Conservation (phyloP, 805 yeast genomes). For the Starmerella bombicola region DNA sequence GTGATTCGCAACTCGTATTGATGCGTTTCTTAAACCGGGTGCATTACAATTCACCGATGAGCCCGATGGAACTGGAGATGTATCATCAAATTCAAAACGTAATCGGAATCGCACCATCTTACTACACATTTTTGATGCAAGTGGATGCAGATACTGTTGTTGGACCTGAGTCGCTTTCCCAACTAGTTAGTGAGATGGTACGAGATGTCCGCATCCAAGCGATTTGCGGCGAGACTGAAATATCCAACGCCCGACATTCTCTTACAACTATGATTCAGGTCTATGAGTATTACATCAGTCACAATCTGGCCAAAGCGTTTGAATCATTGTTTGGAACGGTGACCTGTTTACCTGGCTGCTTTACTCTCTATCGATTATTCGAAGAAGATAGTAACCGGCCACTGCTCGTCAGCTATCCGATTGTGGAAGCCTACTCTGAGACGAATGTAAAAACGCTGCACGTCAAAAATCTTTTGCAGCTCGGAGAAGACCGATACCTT, state of each 20-base stretch:
- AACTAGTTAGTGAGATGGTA: constrained; percentile 45
- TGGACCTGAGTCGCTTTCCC: constrained; percentile 41
- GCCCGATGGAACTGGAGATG: constrained; percentile 43
- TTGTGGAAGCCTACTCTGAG: constrained; percentile 44
- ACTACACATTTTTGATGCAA: constrained; percentile 43
- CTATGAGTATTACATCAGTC: constrained; percentile 51
- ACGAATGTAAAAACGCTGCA: constrained; percentile 48
- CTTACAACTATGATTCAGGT: constrained; percentile 53
- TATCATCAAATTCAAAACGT: constrained; percentile 43
- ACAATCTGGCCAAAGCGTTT: constrained; percentile 51
- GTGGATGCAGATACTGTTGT: constrained; percentile 57
- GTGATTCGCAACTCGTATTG: constrained; percentile 49
- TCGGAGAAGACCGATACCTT: constrained; percentile 51
- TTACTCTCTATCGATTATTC: constrained; percentile 45
- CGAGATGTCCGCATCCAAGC: constrained; percentile 46
- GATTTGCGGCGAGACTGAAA: constrained; percentile 49
- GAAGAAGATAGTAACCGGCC: constrained; percentile 47
- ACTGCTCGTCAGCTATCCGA: constrained; percentile 46
- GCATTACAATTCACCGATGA: constrained; percentile 49
- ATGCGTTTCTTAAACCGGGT: constrained; percentile 52
- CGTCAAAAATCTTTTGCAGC: constrained; percentile 45
- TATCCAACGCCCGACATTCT: constrained; percentile 39
- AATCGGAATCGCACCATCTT: constrained; percentile 47
- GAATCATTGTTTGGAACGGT: constrained; percentile 51
- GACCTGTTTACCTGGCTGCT: constrained; percentile 56